phyloP scores from a whole-genome alignment of 345 rosid species.

The Gossypium stocksii region DNA sequence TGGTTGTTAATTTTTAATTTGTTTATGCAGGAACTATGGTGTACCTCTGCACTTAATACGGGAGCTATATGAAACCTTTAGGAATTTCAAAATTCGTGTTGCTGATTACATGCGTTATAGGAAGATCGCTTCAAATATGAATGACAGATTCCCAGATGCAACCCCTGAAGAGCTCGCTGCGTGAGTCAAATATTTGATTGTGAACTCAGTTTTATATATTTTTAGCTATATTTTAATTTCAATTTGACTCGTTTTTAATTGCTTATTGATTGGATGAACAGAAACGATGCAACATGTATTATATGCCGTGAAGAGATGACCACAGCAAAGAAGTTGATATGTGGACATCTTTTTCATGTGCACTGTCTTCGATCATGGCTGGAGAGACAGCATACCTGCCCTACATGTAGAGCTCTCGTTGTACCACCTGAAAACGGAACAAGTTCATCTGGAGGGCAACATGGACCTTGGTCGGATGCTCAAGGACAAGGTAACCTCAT shows the following conservation, averaged over 20 bases:
- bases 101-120: constrained; percentile 85
- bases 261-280: constrained; percentile 37
- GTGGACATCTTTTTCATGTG: constrained; percentile 96
- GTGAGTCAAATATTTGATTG: constrained; percentile 40
- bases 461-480: constrained; percentile 44
- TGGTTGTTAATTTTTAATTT: constrained; percentile 7
- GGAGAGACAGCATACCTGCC: constrained; percentile 93
- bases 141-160: constrained; percentile 92
- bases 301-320: constrained; percentile 99
- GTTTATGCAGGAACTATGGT: constrained; percentile 76
- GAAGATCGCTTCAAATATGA: constrained; percentile 95
- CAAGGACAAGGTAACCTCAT: constrained; percentile 45
- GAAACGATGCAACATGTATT: constrained; percentile 91
- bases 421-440: constrained; percentile 73
- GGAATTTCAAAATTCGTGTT: constrained; percentile 87
- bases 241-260: constrained; percentile 13
- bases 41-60: constrained; percentile 88
- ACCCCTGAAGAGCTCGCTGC: constrained; percentile 76
- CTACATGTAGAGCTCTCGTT: constrained; percentile 94
- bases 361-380: constrained; percentile 99
- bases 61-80: constrained; percentile 97
- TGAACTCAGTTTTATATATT: neutral
- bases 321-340: constrained; percentile 76
- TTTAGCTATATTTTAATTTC: neutral
- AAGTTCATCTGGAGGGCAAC: constrained; percentile 52